A percentile compares a stretch with the other conserved stretches of the same genome.
Conservation (phyloP, 2,329 filamentous ascomycete species). For the Epichloe coenophiala region DNA sequence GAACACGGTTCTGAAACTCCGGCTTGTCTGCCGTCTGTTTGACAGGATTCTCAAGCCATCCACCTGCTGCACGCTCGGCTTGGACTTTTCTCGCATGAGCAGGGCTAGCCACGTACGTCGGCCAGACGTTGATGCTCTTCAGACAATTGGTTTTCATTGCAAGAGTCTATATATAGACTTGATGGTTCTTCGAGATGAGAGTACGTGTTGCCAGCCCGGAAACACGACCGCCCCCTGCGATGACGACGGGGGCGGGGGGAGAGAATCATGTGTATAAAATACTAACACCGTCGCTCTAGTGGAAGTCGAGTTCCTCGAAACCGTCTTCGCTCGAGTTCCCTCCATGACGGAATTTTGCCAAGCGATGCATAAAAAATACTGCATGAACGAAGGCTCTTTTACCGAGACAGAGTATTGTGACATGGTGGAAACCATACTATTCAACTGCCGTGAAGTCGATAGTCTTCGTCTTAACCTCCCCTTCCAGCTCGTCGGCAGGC, state of each 20-base stretch:
- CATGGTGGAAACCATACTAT: conserved; percentile 28
- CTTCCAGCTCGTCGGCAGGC: conserved; percentile 33
- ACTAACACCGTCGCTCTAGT: conserved; percentile 19
- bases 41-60: conserved; percentile 31
- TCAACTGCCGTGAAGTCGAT: conserved; percentile 29
- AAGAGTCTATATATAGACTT: conserved; percentile 37
- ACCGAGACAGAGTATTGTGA: conserved; percentile 33
- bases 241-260: background rate
- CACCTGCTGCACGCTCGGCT: conserved; percentile 31
- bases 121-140: conserved; percentile 27
- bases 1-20: conserved; percentile 29
- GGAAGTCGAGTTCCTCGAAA: conserved; percentile 33
- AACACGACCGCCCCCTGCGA: no score
- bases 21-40: conserved; percentile 36
- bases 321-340: conserved; percentile 31
- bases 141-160: conserved; percentile 32
- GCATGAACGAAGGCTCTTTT: conserved; percentile 34
- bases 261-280: background rate
- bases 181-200: conserved; percentile 38
- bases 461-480: conserved; percentile 37
- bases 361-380: conserved; percentile 30
- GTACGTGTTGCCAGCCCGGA: conserved; percentile 19
- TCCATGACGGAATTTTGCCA: conserved; percentile 32
- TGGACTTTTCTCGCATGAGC: conserved; percentile 37
- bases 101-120: conserved; percentile 18